Evolutionary conservation across 1,284 basidiomycete species (phyloP).

Genomic region (Paramarasmius palmivorus): DNA sequence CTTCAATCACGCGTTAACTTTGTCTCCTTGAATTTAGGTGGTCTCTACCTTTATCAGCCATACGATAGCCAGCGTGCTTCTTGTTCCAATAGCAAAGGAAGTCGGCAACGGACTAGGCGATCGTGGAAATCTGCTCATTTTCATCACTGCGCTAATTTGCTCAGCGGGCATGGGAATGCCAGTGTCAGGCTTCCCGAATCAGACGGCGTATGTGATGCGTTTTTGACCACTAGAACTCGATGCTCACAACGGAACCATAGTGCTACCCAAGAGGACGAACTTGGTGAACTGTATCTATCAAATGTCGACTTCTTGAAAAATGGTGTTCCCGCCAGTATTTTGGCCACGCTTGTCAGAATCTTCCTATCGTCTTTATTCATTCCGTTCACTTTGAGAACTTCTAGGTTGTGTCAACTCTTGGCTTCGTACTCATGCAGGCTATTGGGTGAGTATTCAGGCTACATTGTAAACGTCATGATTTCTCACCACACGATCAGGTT

Average conservation of each 20-base stretch:
- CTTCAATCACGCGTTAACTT: slow-evolving; percentile 18
- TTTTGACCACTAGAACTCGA: slow-evolving; percentile 10
- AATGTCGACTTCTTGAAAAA: slow-evolving; percentile 93
- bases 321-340: slow-evolving; percentile 88
- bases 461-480: too few species aligned
- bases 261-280: slow-evolving; percentile 93
- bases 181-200: slow-evolving; percentile 96
- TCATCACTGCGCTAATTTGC: slow-evolving; percentile 91
- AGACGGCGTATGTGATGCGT: slow-evolving; percentile 78
- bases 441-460: slow-evolving; percentile 51
- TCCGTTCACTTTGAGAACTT: not conserved
- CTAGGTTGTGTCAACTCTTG: slow-evolving; percentile 81
- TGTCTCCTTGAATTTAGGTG: slow-evolving; percentile 44
- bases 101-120: slow-evolving; percentile 80
- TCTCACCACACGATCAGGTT: too few species aligned
- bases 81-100: slow-evolving; percentile 94
- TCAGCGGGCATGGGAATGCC: slow-evolving; percentile 98
- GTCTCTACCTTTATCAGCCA: slow-evolving; percentile 93
- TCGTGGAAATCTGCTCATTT: slow-evolving; percentile 82
- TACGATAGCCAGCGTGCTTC: slow-evolving; percentile 93
- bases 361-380: not conserved
- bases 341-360: slow-evolving; percentile 74
- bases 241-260: slow-evolving; percentile 37
- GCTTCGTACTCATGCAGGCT: slow-evolving; percentile 73
- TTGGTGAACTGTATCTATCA: slow-evolving; percentile 85